Evolutionary conservation across 331 rosid genomes (phyloP).

Genomic region (Saraca asoca): DNA sequence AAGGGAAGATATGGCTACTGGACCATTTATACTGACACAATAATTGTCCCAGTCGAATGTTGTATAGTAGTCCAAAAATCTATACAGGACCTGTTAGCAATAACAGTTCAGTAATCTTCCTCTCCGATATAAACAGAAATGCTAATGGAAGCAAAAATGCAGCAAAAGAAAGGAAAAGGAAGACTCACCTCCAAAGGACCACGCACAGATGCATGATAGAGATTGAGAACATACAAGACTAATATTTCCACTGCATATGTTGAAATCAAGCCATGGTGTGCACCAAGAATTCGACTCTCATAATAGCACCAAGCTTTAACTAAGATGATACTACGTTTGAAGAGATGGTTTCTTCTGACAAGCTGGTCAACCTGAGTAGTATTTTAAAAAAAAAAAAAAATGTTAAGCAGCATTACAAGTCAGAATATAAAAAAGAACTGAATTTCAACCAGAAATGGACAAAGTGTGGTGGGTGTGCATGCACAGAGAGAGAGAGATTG

Average conservation of each 20-base stretch:
- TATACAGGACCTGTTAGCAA: conserved; percentile 51
- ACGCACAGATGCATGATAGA: conserved; percentile 43
- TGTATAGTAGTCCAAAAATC: conserved; percentile 51
- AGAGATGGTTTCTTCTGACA: conserved; percentile 48
- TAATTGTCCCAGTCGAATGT: conserved; percentile 50
- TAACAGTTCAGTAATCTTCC: conserved; percentile 21
- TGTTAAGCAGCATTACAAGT: conserved; percentile 6
- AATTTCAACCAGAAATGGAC: not conserved
- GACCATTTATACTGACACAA: conserved; percentile 48
- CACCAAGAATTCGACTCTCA: conserved; percentile 58
- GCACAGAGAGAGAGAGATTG: not conserved
- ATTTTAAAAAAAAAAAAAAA: not conserved
- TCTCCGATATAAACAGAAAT: conserved; percentile 21
- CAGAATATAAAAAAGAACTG: not conserved
- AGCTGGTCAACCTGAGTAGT: conserved; percentile 46
- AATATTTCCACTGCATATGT: conserved; percentile 54
- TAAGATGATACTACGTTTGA: conserved; percentile 52
- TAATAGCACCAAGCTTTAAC: conserved; percentile 62
- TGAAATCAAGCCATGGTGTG: conserved; percentile 54
- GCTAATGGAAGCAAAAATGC: conserved; percentile 14
- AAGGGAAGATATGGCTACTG: conserved; percentile 43
- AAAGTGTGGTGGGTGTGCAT: not conserved
- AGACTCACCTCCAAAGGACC: conserved; percentile 59
- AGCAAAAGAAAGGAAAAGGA: conserved; percentile 20
- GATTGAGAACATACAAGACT: conserved; percentile 51